Evolutionary conservation across 192 early-diverging fungal genomes (phyloP).

Genomic region (Obelidium mucronatum): DNA sequence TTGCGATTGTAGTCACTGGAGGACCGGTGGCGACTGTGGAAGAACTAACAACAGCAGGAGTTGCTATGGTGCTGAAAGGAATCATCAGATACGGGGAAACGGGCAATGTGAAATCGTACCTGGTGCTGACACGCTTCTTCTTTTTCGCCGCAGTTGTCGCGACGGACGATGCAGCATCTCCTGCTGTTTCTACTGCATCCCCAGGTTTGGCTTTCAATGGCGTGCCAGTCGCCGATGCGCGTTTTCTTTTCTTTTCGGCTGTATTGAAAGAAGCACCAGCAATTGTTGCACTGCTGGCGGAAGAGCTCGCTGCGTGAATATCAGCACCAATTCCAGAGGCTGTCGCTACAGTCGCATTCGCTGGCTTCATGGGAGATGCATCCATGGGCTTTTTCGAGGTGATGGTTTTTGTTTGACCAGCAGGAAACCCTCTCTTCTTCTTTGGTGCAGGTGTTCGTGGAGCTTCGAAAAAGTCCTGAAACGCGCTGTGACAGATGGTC

Average conservation of each 20-base stretch:
- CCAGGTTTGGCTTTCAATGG: neutral
- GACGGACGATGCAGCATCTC: neutral
- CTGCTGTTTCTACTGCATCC: neutral
- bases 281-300: neutral
- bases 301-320: neutral
- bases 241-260: conserved; percentile 12
- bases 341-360: no score
- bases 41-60: no score
- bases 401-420: neutral
- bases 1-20: neutral
- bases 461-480: conserved; percentile 27
- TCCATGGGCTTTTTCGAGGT: conserved; percentile 10
- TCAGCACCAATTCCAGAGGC: neutral
- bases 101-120: neutral
- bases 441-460: conserved; percentile 14
- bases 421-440: conserved; percentile 3
- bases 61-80: no score
- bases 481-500: neutral
- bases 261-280: no score
- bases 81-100: neutral
- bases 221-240: neutral
- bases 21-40: neutral
- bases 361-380: conserved; percentile 14
- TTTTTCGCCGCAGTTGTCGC: neutral
- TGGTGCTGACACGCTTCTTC: neutral